Conservation (phyloP, 78 protist genomes). For the Dictyostelium capitatum region DNA sequence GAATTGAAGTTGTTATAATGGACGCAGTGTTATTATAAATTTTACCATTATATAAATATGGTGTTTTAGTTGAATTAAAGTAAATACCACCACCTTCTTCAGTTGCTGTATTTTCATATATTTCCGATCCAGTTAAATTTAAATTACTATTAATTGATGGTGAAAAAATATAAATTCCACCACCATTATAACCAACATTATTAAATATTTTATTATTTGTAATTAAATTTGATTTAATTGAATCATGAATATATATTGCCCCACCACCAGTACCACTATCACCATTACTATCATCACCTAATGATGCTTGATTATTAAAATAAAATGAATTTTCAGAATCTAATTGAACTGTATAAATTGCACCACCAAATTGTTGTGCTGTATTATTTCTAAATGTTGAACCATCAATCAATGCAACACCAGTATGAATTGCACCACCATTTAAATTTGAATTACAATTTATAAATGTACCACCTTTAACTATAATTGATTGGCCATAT, state of each 20-base stretch:
- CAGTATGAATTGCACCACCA: slow-evolving; percentile 47
- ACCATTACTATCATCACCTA: not conserved
- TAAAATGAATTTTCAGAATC: no score
- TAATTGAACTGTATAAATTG: not conserved
- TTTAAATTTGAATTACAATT: not conserved
- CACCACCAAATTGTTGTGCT: slow-evolving; percentile 32
- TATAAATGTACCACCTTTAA: not conserved
- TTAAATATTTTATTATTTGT: not conserved
- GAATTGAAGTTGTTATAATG: not conserved
- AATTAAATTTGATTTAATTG: not conserved
- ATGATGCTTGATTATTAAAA: not conserved
- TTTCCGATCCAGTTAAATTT: not conserved
- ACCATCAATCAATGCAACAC: not conserved
- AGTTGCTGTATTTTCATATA: slow-evolving; percentile 9
- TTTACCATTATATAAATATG: not conserved
- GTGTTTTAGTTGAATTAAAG: not conserved
- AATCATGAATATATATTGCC: not conserved
- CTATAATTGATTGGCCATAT: not conserved
- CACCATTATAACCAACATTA: slow-evolving; percentile 22
- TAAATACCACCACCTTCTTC: slow-evolving; percentile 26
- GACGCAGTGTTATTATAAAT: not conserved
- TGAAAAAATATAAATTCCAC: slow-evolving; percentile 25
- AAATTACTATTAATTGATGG: not conserved
- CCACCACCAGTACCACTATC: slow-evolving; percentile 20
- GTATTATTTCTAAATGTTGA: not conserved